Evolutionary conservation across 495 filamentous ascomycete genomes (phyloP).

Genomic region (Aspergillus bridgeri): DNA sequence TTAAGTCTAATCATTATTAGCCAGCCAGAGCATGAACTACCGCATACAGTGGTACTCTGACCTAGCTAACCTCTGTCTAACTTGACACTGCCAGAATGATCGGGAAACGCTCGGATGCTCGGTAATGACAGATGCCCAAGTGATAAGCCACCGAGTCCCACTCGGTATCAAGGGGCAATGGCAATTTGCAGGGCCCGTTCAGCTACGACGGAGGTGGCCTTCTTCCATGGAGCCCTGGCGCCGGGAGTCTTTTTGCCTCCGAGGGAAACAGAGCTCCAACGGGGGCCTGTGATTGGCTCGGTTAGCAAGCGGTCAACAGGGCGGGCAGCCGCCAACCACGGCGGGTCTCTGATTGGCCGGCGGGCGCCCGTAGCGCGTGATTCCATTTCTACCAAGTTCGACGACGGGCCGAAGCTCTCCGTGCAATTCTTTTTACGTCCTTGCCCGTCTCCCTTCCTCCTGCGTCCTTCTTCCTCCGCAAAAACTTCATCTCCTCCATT

Average conservation of each 20-base stretch:
- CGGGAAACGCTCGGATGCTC: not conserved
- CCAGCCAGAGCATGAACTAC: too few relatives aligned
- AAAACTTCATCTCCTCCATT: slow-evolving; percentile 25
- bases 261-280: not conserved
- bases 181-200: too few relatives aligned
- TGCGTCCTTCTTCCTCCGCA: slow-evolving; percentile 14
- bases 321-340: slow-evolving; percentile 3
- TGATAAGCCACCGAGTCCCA: not conserved
- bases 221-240: too few relatives aligned
- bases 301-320: slow-evolving; percentile 18
- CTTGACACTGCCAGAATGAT: not conserved
- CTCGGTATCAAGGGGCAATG: not conserved
- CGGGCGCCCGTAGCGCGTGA: slow-evolving; percentile 20
- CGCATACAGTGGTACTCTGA: too few relatives aligned
- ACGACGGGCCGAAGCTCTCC: slow-evolving; percentile 41
- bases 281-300: slow-evolving; percentile 17
- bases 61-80: not conserved
- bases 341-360: slow-evolving; percentile 11
- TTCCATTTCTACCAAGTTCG: slow-evolving; percentile 46
- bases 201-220: too few relatives aligned
- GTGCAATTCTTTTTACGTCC: slow-evolving; percentile 48
- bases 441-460: slow-evolving; percentile 29
- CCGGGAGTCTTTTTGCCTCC: not conserved
- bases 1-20: too few relatives aligned
- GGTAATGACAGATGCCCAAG: not conserved